A percentile compares a stretch with the other conserved stretches of the same genome.
phyloP scores from a whole-genome alignment of 331 rosid species.

The Prunus yedoensis region DNA sequence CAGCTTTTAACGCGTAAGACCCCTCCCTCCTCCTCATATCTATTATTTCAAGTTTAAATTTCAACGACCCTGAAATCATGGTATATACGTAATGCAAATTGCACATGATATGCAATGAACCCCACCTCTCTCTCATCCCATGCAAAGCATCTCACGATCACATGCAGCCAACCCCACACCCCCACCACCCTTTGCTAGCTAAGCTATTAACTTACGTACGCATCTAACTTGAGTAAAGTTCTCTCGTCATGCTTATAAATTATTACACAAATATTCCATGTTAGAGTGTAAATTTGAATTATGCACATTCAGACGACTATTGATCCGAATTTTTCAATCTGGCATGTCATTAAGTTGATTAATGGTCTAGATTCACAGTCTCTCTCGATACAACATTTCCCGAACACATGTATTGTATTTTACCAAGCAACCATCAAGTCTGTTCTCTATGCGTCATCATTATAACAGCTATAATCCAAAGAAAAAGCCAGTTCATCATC shows the following conservation, averaged over 20 bases:
- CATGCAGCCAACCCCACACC: too few relatives aligned
- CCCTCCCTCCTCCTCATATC: neutral
- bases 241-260: too few relatives aligned
- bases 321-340: too few relatives aligned
- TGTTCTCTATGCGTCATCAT: neutral
- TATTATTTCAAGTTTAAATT: neutral
- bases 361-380: too few relatives aligned
- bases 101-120: neutral
- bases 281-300: too few relatives aligned
- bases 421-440: neutral
- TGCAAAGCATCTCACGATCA: too few relatives aligned
- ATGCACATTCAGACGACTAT: too few relatives aligned
- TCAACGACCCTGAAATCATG: slow-evolving; percentile 10
- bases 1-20: slow-evolving; percentile 9
- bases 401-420: neutral
- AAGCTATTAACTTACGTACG: too few relatives aligned
- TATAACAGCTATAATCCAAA: neutral
- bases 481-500: neutral
- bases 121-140: neutral
- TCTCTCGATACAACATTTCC: too few relatives aligned
- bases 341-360: too few relatives aligned
- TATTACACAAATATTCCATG: too few relatives aligned
- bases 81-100: neutral
- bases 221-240: too few relatives aligned
- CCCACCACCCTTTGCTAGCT: neutral